Evolutionary conservation across 1,139 yeast species (phyloP), one percentile per base, ranked within the genome.

Genomic region (Eremothecium sinecaudum): DNA sequence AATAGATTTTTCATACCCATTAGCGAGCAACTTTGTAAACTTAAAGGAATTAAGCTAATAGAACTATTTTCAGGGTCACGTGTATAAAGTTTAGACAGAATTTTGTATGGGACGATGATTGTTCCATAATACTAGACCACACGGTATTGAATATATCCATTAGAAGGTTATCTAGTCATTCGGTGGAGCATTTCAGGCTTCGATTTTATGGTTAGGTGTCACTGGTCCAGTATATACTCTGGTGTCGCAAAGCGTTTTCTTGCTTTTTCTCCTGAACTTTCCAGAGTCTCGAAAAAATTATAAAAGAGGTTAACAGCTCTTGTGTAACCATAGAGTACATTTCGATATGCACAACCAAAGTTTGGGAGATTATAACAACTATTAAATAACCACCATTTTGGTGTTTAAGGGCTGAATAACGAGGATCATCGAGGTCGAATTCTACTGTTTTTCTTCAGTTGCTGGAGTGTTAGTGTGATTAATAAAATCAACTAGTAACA

Each of bases 221-320:
- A 19, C 7, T 8, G 10, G 26, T 12, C 16, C 17, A 11, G 16
- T 24, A 16, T 24, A 11, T n/a, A 14, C 13, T 12, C 28, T 11
- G 28, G 16, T 24, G 16, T 11, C 28, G 28, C 28, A 24, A 24
- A 24, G n/a, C 21, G 14, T 24, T 24, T 24, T 21, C 14, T 27
- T 27, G 14, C 10, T 27, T 11, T 4, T 18, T 16, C 21, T 27
- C 21, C 30, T 13, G 30, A 27, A 27, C 17, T 21, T 27, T 27
- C 30, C 30, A 27, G 30, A 27, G 17, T n/a, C n/a, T 27, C 26
- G 15, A 4, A 21, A 14, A 24, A 24, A 14, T 6, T 18, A 17
- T 27, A 17, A 16, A 27, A 27, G 17, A 27, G 30, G 12, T n/a
- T 18, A 10, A 27, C 3, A 18, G 19, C n/a, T n/a, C n/a, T n/a